Evolutionary conservation across 768 basidiomycete genomes (phyloP), one percentile per base, ranked within the genome.

Genomic region (Leccinum subgranulosum): DNA sequence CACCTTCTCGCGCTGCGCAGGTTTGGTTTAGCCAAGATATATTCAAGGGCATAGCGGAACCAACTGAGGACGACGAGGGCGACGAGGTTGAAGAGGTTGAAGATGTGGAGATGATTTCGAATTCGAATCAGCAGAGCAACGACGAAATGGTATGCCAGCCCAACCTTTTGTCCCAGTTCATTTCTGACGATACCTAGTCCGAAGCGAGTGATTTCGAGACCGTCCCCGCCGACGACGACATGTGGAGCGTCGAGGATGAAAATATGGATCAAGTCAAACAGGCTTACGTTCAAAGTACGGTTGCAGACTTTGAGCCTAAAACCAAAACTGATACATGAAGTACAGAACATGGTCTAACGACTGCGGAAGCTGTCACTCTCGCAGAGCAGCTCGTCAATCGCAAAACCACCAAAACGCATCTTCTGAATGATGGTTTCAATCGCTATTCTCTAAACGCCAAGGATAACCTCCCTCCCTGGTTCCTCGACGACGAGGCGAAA

Each of bases 1-100:
- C 70, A 19, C 64, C 68, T 1, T 84, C 80, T 63, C 81, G 81
- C 48, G 79, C 86, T 47, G 83, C 94, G 2, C 82, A 88, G 64
- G 70, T 98, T n/a, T 99, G 97, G 97, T 99, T 98, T 75, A 87
- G 90, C 62, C 96, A 97, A 73, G 88, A 90, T 51, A 73, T 97
- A 46, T 99, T 99, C 78, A 81, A 84, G 51, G 80, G 69, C 6
- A 67, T 78, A 33, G 70, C 70, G 10, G 76, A 77, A 43, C 73
- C 76, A 14, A 65, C 64, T 31, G 76, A 74, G 31, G 15, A 36
- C 34, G 34, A 36, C 15, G 17, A 39, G 8, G 69, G 66, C 31
- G 31, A 33, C 0, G 29, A 31, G 29, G 31, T 33, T 6, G 63
- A 63, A 43, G 69, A 63, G 3, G 29, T 53, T 27, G 66, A 62